These are phyloP conservation scores for Fusarium sp. DNA, from an alignment of 2,329 filamentous ascomycete species.

Conservation along the genomic window DNA sequence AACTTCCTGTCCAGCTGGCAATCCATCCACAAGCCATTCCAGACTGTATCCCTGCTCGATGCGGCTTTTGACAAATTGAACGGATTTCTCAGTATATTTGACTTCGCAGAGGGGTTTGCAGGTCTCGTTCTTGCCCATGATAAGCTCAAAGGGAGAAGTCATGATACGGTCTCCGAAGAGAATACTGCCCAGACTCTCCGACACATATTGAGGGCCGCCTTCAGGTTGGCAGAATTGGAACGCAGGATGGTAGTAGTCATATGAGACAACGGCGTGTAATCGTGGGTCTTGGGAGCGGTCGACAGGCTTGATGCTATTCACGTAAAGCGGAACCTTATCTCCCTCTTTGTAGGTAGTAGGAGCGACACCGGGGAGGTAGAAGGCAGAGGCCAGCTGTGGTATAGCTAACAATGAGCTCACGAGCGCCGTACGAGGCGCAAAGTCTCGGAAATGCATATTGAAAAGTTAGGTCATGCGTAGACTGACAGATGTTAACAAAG, in stretches of 20 bases:
- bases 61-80: slow-evolving; percentile 82
- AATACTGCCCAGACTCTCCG: slow-evolving; percentile 89
- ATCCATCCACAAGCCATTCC: slow-evolving; percentile 94
- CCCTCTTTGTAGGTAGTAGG: slow-evolving; percentile 88
- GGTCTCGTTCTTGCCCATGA: slow-evolving; percentile 86
- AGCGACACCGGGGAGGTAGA: slow-evolving; percentile 96
- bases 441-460: slow-evolving; percentile 58
- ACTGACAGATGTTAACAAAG: slow-evolving; percentile 1
- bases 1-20: slow-evolving; percentile 88
- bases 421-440: slow-evolving; percentile 59
- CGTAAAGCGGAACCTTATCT: slow-evolving; percentile 84
- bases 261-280: slow-evolving; percentile 91
- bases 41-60: slow-evolving; percentile 89
- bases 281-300: slow-evolving; percentile 80
- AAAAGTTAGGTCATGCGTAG: slow-evolving; percentile 43
- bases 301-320: slow-evolving; percentile 91
- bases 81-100: slow-evolving; percentile 70
- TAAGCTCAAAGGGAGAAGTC: slow-evolving; percentile 91
- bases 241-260: slow-evolving; percentile 90
- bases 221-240: slow-evolving; percentile 90
- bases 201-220: slow-evolving; percentile 78
- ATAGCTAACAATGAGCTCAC: slow-evolving; percentile 60
- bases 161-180: slow-evolving; percentile 97
- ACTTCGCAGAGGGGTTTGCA: slow-evolving; percentile 83
- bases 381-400: slow-evolving; percentile 71